These are phyloP conservation scores for Paramecium sonneborni DNA, from an alignment of 73 alveolate genomes.

Conservation along the genomic window DNA sequence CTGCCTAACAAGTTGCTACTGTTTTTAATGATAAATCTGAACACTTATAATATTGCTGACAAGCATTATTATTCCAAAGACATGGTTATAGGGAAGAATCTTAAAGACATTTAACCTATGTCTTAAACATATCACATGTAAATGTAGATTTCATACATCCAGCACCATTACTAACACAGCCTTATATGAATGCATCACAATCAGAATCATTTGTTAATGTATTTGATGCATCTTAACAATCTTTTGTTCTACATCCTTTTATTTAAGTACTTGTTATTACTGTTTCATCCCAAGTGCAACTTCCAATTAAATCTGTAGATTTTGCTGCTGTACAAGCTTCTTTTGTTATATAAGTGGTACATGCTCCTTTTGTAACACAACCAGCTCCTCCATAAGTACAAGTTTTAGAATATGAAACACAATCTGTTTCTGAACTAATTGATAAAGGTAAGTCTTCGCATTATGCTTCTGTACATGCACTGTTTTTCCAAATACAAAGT, in stretches of 20 bases:
- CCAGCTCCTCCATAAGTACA: slow-evolving; percentile 31
- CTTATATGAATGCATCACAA: slow-evolving; percentile 34
- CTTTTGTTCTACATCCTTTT: not conserved
- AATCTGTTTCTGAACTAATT: not conserved
- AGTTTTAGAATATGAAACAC: not conserved
- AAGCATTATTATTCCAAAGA: not conserved
- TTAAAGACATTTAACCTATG: not conserved
- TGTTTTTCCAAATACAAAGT: not conserved
- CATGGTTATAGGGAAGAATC: not conserved
- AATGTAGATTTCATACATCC: not conserved
- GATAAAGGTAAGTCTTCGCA: not conserved
- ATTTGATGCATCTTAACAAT: not conserved
- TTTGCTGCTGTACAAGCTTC: not conserved
- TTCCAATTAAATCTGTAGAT: not conserved
- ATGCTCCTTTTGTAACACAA: slow-evolving; percentile 28
- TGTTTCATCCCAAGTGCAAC: slow-evolving; percentile 15
- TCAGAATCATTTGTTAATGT: not conserved
- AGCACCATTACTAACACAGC: slow-evolving; percentile 36
- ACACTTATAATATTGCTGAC: not conserved
- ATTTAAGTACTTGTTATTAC: not conserved
- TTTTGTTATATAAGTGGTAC: not conserved
- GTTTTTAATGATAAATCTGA: not conserved
- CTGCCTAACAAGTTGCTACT: not conserved
- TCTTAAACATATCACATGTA: not conserved
- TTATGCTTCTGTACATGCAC: not conserved